Conservation (phyloP, 371 early-diverging fungal species). For the Batrachochytrium dendrobatidis region DNA sequence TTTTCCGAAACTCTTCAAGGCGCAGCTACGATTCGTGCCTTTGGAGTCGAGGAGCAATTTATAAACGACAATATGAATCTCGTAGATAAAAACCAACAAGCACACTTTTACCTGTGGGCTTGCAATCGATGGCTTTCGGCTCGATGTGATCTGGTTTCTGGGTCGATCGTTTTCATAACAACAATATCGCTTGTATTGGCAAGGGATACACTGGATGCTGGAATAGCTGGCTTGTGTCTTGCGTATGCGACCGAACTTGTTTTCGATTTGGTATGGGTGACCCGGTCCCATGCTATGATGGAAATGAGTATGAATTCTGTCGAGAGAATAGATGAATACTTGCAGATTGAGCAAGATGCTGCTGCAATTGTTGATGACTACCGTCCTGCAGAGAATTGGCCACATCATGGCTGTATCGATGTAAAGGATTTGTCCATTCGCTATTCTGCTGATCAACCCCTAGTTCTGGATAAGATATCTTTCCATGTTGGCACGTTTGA, state of each 20-base stretch:
- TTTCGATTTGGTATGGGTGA: constrained; percentile 47
- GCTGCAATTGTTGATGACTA: constrained; percentile 38
- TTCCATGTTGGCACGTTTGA: constrained; percentile 53
- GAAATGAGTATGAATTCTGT: constrained; percentile 56
- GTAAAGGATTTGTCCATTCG: constrained; percentile 19
- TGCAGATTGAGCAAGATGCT: constrained; percentile 62
- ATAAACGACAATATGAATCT: constrained; percentile 42
- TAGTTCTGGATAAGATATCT: constrained; percentile 52
- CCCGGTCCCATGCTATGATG: constrained; percentile 60
- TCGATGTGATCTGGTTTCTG: constrained; percentile 66
- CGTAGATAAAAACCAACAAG: constrained; percentile 56
- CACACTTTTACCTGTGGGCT: constrained; percentile 74
- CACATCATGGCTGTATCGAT: constrained; percentile 46
- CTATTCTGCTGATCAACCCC: constrained; percentile 7
- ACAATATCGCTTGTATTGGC: constrained; percentile 42
- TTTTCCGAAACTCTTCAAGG: constrained; percentile 64
- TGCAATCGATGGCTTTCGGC: constrained; percentile 82
- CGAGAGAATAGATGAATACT: constrained; percentile 57
- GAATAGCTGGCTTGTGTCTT: constrained; percentile 69
- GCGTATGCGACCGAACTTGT: constrained; percentile 71
- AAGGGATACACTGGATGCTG: constrained; percentile 61
- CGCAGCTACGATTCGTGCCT: constrained; percentile 44
- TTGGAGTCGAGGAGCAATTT: constrained; percentile 52
- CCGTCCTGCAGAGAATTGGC: constrained; percentile 41
- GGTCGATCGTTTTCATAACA: constrained; percentile 67